Conservation (phyloP, 345 rosid genomes). For the Eucalyptus pauciflora region DNA sequence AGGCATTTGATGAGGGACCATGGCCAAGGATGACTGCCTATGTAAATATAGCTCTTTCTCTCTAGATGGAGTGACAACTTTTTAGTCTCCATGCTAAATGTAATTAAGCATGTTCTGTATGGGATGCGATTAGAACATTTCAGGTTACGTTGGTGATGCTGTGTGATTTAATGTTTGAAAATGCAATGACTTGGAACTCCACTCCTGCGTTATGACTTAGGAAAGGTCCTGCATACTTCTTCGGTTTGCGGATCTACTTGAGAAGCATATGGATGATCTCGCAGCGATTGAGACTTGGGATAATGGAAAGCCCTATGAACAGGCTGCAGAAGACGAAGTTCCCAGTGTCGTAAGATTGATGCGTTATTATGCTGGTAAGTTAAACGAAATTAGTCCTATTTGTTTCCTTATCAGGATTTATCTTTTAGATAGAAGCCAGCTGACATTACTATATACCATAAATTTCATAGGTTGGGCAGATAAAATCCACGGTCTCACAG, state of each 20-base stretch:
- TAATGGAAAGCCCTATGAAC: conserved; percentile 81
- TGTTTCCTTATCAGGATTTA: not conserved
- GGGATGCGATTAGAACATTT: not conserved
- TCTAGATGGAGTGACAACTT: not conserved
- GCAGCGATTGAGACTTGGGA: conserved; percentile 97
- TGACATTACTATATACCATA: not conserved
- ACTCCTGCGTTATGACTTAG: conserved; percentile 12
- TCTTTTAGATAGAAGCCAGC: not conserved
- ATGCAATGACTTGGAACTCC: not conserved
- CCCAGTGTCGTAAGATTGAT: conserved; percentile 52
- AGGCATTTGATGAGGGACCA: conserved; percentile 94
- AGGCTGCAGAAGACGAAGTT: conserved; percentile 50
- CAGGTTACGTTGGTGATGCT: not conserved
- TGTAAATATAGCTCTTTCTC: conserved; percentile 17
- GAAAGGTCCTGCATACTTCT: conserved; percentile 66
- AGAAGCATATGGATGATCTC: conserved; percentile 68
- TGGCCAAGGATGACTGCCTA: conserved; percentile 96
- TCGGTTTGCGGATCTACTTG: conserved; percentile 78
- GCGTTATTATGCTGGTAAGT: conserved; percentile 78
- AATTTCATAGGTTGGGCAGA: conserved; percentile 5
- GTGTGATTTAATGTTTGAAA: not conserved
- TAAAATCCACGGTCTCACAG: conserved; percentile 18
- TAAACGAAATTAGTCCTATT: not conserved
- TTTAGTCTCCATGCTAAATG: not conserved
- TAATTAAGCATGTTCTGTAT: not conserved